Evolutionary conservation across 1,284 basidiomycete genomes (phyloP).

Genomic region (Fistulinella staudtii): DNA sequence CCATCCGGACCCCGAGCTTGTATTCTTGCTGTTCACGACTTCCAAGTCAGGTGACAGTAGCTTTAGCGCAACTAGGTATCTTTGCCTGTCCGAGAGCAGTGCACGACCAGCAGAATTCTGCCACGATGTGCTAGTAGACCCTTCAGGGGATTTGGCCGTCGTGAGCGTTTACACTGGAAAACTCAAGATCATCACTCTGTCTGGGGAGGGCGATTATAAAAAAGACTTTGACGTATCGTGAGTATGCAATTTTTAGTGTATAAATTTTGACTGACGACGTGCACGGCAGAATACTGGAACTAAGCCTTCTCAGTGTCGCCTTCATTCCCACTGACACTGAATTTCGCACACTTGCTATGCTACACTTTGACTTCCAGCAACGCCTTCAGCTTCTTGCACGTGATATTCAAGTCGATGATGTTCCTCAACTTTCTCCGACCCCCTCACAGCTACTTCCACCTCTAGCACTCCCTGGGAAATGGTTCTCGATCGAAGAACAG

Average conservation of each 20-base stretch:
- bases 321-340: constrained; percentile 56
- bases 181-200: constrained; percentile 55
- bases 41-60: constrained; percentile 34
- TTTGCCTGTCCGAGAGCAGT: constrained; percentile 52
- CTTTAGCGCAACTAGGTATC: constrained; percentile 40
- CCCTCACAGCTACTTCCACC: constrained; percentile 49
- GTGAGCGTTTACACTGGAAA: constrained; percentile 65
- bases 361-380: constrained; percentile 63
- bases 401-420: constrained; percentile 46
- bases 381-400: constrained; percentile 59
- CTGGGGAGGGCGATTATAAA: constrained; percentile 47
- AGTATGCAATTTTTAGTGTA: constrained; percentile 27
- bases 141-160: constrained; percentile 55
- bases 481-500: constrained; percentile 28
- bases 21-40: constrained; percentile 53
- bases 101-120: constrained; percentile 63
- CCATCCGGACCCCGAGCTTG: constrained; percentile 66
- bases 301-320: constrained; percentile 67
- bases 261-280: constrained; percentile 8
- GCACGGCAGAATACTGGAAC: constrained; percentile 59
- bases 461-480: constrained; percentile 38
- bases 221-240: constrained; percentile 64
- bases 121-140: constrained; percentile 59
- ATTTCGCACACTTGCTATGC: constrained; percentile 59
- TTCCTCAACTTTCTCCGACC: constrained; percentile 47